Evolutionary conservation across 2,329 filamentous ascomycete species (phyloP).

Genomic region (Pseudogymnoascus sp.): DNA sequence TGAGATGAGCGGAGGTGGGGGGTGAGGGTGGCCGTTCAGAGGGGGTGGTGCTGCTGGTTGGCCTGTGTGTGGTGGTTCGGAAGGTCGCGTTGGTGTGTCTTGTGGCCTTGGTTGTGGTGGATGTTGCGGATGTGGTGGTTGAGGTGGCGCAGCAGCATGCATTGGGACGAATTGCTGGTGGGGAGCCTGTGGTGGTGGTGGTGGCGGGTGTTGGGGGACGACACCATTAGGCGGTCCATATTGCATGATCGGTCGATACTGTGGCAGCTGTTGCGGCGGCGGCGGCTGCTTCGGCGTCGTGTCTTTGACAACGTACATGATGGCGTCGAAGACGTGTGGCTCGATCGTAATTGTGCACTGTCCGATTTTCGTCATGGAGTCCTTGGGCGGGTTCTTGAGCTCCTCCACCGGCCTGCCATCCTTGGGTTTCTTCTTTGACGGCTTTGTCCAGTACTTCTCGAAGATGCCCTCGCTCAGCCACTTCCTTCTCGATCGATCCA

Average conservation of each 20-base stretch:
- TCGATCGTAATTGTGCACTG: constrained; percentile 69
- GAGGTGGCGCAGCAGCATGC: constrained; percentile 29
- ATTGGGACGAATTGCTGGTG: constrained; percentile 44
- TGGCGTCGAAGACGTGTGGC: constrained; percentile 72
- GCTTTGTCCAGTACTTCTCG: constrained; percentile 72
- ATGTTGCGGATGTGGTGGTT: neutral
- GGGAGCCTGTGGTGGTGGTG: constrained; percentile 25
- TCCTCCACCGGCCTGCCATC: constrained; percentile 45
- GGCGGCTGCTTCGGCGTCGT: constrained; percentile 41
- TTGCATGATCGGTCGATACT: constrained; percentile 52
- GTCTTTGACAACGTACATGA: constrained; percentile 65
- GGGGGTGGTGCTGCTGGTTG: constrained; percentile 14
- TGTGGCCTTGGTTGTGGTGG: constrained; percentile 24
- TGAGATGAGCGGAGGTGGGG: constrained; percentile 18
- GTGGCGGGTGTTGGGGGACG: constrained; percentile 46
- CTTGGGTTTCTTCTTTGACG: constrained; percentile 59
- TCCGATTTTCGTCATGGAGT: constrained; percentile 67
- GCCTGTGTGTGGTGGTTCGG: neutral
- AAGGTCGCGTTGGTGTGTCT: constrained; percentile 14
- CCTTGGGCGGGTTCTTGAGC: constrained; percentile 59
- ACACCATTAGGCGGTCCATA: constrained; percentile 58
- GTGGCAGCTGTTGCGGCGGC: constrained; percentile 26
- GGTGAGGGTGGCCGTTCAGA: constrained; percentile 24
- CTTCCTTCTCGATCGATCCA: constrained; percentile 64
- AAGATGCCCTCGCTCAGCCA: constrained; percentile 69